These are phyloP conservation scores for Camellia sinensis DNA, from an alignment of 148 eudicot genomes.

Conservation along the genomic window DNA sequence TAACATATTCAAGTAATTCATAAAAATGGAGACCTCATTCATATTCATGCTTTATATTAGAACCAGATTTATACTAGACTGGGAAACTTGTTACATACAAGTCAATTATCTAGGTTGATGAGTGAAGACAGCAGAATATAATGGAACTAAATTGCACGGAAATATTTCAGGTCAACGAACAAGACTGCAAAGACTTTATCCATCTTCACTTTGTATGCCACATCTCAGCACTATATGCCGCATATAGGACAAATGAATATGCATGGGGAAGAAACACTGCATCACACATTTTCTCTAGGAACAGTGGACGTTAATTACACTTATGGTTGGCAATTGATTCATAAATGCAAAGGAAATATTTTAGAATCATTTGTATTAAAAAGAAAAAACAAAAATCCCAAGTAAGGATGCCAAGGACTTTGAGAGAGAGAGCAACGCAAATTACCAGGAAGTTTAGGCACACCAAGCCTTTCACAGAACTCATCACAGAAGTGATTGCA, in stretches of 20 bases:
- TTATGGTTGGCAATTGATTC: not conserved
- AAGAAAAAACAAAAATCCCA: not conserved
- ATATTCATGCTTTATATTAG: not conserved
- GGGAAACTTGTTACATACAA: not conserved
- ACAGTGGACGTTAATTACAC: not conserved
- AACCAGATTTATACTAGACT: not conserved
- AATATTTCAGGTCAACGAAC: not conserved
- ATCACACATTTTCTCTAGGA: not conserved
- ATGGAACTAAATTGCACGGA: not conserved
- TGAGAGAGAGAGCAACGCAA: not conserved
- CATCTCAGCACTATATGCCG: not conserved
- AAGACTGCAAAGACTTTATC: not conserved
- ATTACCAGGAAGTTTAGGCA: conserved; percentile 90
- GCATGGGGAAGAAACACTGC: not conserved
- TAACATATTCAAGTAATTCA: not conserved
- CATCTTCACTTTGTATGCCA: not conserved
- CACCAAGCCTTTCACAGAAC: conserved; percentile 84
- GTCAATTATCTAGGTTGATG: not conserved
- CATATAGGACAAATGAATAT: not conserved
- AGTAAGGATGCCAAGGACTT: not conserved
- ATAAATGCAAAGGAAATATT: not conserved
- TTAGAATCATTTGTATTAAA: not conserved
- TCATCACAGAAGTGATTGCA: conserved; percentile 97
- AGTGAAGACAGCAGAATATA: not conserved
- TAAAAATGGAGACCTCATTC: conserved; percentile 2